Evolutionary conservation across 129 eudicot genomes (phyloP).

Genomic region (Deinandra increscens): DNA sequence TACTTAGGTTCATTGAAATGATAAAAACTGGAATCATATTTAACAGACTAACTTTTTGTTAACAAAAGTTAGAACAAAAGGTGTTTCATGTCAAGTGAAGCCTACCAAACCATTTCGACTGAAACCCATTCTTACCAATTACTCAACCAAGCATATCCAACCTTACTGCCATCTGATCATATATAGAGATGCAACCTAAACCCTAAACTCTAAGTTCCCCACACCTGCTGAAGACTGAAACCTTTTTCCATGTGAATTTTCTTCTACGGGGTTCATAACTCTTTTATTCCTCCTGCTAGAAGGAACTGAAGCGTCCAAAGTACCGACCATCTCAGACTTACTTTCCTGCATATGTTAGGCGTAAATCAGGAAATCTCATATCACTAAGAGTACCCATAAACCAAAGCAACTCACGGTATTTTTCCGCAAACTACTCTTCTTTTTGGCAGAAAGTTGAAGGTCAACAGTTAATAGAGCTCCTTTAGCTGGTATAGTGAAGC

Average conservation of each 20-base stretch:
- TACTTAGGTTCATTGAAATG: neutral
- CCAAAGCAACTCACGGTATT: conserved; percentile 13
- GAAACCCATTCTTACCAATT: neutral
- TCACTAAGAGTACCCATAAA: neutral
- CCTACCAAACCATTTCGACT: neutral
- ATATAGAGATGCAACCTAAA: neutral
- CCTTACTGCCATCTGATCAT: neutral
- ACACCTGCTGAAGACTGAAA: conserved; percentile 14
- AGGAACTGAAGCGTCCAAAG: neutral
- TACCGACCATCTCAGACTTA: neutral
- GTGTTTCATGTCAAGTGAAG: neutral
- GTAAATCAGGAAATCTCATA: neutral
- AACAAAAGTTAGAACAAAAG: neutral
- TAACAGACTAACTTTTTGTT: neutral
- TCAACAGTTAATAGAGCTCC: neutral
- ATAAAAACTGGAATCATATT: neutral
- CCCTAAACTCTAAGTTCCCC: conserved; percentile 9
- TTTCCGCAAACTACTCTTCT: conserved; percentile 7
- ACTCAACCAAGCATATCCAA: neutral
- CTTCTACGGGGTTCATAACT: neutral
- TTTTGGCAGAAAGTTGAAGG: neutral
- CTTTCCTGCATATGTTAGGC: conserved; percentile 15
- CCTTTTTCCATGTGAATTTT: neutral
- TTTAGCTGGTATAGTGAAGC: conserved; percentile 8
- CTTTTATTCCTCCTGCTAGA: neutral